Conservation (phyloP, 1,284 basidiomycete genomes). For the Tilletia caries region DNA sequence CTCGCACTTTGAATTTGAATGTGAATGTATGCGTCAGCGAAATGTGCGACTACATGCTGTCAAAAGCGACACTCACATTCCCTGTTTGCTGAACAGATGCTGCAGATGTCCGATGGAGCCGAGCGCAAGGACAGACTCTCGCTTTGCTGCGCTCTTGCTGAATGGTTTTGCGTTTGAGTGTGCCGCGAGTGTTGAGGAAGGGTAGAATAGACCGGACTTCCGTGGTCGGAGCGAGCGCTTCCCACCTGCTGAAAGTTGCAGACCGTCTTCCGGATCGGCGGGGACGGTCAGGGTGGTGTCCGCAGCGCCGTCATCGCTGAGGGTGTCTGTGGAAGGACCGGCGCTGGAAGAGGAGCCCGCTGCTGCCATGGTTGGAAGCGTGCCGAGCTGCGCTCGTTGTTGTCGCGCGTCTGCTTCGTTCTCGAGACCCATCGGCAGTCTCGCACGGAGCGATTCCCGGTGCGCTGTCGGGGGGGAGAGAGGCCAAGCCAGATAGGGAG, state of each 20-base stretch:
- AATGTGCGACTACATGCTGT: background rate
- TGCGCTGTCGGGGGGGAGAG: too few species aligned
- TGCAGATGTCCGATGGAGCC: slow-evolving; percentile 43
- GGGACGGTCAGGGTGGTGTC: too few species aligned
- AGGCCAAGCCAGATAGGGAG: too few species aligned
- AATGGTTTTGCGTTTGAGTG: slow-evolving; percentile 40
- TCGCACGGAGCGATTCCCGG: too few species aligned
- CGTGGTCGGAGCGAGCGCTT: background rate
- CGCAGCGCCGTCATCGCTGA: background rate
- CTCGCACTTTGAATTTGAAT: slow-evolving; percentile 19
- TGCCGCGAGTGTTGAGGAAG: slow-evolving; percentile 24
- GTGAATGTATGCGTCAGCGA: background rate
- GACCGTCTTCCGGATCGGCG: too few species aligned
- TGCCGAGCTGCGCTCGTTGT: background rate
- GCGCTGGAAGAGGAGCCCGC: background rate
- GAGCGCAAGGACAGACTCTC: slow-evolving; percentile 35
- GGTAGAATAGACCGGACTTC: slow-evolving; percentile 20
- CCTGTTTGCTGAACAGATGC: slow-evolving; percentile 39
- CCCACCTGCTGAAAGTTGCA: background rate
- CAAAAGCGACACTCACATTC: slow-evolving; percentile 25
- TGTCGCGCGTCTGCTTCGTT: too few species aligned
- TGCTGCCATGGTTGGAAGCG: background rate
- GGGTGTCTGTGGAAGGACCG: background rate
- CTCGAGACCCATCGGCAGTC: too few species aligned
- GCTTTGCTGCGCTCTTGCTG: slow-evolving; percentile 37